Evolutionary conservation across 1,139 yeast species (phyloP).

Genomic region (Nakaseomyces sp.): DNA sequence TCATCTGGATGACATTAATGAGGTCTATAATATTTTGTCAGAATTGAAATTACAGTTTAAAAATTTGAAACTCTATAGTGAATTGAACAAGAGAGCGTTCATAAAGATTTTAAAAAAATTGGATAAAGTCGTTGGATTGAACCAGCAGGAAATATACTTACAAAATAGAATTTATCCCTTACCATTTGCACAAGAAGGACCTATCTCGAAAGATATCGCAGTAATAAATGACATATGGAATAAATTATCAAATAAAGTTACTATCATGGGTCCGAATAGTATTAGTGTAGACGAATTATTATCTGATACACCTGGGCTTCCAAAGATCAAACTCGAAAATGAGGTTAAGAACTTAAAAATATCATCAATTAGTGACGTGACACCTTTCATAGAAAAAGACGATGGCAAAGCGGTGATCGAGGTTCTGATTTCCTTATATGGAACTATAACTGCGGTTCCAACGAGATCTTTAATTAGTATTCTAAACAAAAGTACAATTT

Average conservation of each 20-base stretch:
- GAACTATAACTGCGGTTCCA: slow-evolving; percentile 33
- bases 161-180: slow-evolving; percentile 63
- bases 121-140: slow-evolving; percentile 74
- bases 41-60: slow-evolving; percentile 74
- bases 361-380: slow-evolving; percentile 18
- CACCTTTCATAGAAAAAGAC: slow-evolving; percentile 36
- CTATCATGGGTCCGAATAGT: background rate
- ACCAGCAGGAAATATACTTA: slow-evolving; percentile 58
- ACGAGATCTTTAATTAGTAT: slow-evolving; percentile 35
- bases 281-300: background rate
- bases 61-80: slow-evolving; percentile 89
- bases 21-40: slow-evolving; percentile 61
- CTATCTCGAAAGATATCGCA: slow-evolving; percentile 46
- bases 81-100: slow-evolving; percentile 83
- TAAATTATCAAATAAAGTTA: background rate
- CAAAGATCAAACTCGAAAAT: background rate
- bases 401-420: slow-evolving; percentile 37
- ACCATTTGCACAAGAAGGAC: slow-evolving; percentile 65
- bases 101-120: slow-evolving; percentile 81
- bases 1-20: slow-evolving; percentile 61
- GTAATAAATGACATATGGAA: slow-evolving; percentile 39
- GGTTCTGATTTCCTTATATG: slow-evolving; percentile 36
- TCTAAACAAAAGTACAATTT: slow-evolving; percentile 55
- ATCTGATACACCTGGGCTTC: background rate
- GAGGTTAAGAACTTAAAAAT: background rate